Evolutionary conservation across 495 filamentous ascomycete species (phyloP).

Genomic region (Pseudevernia furfuracea): DNA sequence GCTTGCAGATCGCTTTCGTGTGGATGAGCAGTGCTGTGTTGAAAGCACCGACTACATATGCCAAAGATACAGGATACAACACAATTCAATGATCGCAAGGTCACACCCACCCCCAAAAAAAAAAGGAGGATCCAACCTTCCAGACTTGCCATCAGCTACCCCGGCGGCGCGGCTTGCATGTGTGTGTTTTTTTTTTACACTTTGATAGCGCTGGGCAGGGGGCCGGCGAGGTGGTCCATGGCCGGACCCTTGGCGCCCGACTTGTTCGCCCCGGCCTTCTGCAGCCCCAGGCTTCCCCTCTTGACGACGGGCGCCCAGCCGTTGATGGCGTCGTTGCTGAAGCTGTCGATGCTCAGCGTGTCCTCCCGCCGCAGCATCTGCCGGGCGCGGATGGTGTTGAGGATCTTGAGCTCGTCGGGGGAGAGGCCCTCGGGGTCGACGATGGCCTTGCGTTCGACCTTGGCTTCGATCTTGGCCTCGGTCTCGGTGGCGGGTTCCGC

Average conservation of each 20-base stretch:
- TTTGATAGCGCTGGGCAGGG: neutral
- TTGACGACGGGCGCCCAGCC: conserved; percentile 30
- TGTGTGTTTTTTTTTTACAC: too few relatives aligned
- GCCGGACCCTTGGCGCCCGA: neutral
- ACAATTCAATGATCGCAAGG: too few relatives aligned
- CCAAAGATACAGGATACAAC: too few relatives aligned
- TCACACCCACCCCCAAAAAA: too few relatives aligned
- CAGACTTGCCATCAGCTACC: too few relatives aligned
- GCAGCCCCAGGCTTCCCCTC: conserved; percentile 33
- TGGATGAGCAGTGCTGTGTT: neutral
- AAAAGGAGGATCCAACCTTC: too few relatives aligned
- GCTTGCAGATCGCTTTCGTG: too few relatives aligned
- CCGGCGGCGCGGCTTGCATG: too few relatives aligned
- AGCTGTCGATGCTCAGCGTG: conserved; percentile 31
- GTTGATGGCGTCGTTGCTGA: conserved; percentile 33
- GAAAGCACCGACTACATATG: neutral
- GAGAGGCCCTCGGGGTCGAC: conserved; percentile 8
- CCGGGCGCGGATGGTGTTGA: conserved; percentile 30
- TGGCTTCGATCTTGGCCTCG: conserved; percentile 12
- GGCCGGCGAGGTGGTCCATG: neutral
- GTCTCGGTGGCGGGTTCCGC: too few relatives aligned
- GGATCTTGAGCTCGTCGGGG: conserved; percentile 30
- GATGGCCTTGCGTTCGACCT: neutral
- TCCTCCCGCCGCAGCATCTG: conserved; percentile 29
- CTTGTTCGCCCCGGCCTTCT: neutral